phyloP scores from a whole-genome alignment of 208 protist species.

The Leishmania mexicana region DNA sequence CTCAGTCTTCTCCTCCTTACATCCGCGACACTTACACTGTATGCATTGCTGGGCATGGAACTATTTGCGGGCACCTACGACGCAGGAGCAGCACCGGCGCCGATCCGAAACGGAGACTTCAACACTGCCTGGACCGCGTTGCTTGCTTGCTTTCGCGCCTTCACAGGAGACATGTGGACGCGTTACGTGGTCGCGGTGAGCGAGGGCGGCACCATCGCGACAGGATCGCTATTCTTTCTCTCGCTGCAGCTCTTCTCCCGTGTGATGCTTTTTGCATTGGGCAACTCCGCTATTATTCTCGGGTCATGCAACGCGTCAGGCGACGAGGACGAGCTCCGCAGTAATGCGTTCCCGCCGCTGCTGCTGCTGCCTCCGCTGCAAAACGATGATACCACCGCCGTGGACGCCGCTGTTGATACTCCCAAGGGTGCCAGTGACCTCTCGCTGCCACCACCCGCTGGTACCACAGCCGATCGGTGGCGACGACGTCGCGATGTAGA shows the following conservation, averaged over 20 bases:
- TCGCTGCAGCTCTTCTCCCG: conserved; percentile 12
- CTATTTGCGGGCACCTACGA: conserved; percentile 38
- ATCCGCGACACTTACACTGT: conserved; percentile 35
- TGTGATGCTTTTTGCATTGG: conserved; percentile 27
- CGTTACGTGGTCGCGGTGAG: conserved; percentile 32
- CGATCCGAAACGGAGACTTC: conserved; percentile 40
- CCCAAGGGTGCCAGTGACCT: neutral
- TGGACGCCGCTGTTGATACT: neutral
- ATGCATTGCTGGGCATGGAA: conserved; percentile 62
- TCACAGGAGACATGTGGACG: conserved; percentile 57
- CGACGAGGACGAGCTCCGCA: conserved; percentile 11
- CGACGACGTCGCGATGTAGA: neutral
- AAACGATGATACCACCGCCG: neutral
- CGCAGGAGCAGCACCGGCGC: neutral
- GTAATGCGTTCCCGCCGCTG: conserved; percentile 19
- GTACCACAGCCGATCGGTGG: neutral
- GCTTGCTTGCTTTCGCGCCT: conserved; percentile 45
- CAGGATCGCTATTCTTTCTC: conserved; percentile 52
- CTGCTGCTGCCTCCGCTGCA: conserved; percentile 22
- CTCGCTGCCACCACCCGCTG: neutral
- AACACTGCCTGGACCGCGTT: conserved; percentile 53
- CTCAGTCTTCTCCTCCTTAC: conserved; percentile 29
- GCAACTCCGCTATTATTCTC: conserved; percentile 28
- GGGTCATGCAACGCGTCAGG: conserved; percentile 16
- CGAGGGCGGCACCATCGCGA: conserved; percentile 20